Percentiles rank a stretch among this genome's conserved stretches.
Conservation (phyloP, 805 yeast genomes). For the Debaryomyces castellii region DNA sequence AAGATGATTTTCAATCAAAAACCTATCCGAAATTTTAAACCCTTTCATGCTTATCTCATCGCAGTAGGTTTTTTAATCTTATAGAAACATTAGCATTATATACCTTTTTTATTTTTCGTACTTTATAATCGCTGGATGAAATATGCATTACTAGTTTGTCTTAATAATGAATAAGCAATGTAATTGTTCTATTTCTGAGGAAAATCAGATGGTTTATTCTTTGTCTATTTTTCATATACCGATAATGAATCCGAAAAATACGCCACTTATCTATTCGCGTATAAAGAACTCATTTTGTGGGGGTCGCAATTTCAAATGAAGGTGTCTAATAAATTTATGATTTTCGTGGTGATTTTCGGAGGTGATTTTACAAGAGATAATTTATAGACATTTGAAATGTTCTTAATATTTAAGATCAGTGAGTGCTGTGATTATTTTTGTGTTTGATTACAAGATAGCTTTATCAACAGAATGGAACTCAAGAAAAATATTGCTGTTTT, state of each 20-base stretch:
- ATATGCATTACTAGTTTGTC: not conserved
- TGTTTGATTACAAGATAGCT: not conserved
- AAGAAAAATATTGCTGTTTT: slow-evolving; percentile 8
- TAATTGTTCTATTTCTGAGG: too few relatives aligned
- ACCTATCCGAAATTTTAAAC: slow-evolving; percentile 2
- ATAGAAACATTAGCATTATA: not conserved
- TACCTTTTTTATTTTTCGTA: not conserved
- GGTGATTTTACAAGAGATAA: not conserved
- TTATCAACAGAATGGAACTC: not conserved
- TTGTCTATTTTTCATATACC: not conserved
- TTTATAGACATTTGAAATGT: not conserved
- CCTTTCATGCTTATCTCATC: not conserved
- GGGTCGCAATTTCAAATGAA: not conserved
- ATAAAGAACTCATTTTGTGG: not conserved
- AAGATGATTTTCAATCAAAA: slow-evolving; percentile 5
- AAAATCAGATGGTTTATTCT: too few relatives aligned
- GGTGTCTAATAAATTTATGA: not conserved
- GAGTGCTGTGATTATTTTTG: not conserved
- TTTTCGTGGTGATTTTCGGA: not conserved
- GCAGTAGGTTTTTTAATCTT: not conserved
- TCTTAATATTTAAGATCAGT: not conserved
- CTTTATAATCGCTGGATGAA: too few relatives aligned
- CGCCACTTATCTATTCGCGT: not conserved
- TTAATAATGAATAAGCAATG: too few relatives aligned
- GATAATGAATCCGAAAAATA: not conserved